Base-by-base conservation (phyloP, 805 yeast species). In the Sugiyamaella mastotermitis region DNA sequence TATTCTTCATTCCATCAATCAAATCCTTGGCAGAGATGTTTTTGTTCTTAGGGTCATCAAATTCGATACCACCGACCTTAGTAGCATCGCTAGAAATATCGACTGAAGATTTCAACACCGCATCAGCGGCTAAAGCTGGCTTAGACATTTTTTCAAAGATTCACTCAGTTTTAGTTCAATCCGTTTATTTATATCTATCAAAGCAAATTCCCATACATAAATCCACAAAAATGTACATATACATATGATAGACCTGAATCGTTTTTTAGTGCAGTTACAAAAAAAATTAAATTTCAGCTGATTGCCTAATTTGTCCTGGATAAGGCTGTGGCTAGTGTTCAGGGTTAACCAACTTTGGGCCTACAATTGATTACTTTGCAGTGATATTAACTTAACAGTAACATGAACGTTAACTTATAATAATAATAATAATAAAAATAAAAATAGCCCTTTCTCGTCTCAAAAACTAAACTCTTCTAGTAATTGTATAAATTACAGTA, bases 21-120 rank as follows among this genome's bases (percentile, higher is more conserved):
- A 92, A 68, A 53, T 84, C 88, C 10, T 71, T 69, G 29, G 97
- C 98, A 31, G 71, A 68, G 74, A 84, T 77, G 61, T 88, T 77
- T 50, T 73, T 74, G 40, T 90, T 83, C 36, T 73, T 75, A 29
- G 83, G 80, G 51, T 78, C 72, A 32, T 90, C 79, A 64, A 90
- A 92, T 62, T 92, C 97, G 35, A 92, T 78, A 41, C 98, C 98
- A 41, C 74, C 67, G 18, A 94, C 96, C 53, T 78, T 72, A 19
- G 76, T 78, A 42, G 84, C 83, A 49, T 76, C 77, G 21, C 74
- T 83, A 6, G 95, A 94, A 35, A 88, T 86, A 2, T 94, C 88
- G 9, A 71, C 87, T 2, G 96, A 86, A 39, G 78, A 79, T 58
- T 80, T 83, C 36, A 92, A 71, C 21, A 92, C 97, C 7, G 97